Evolutionary conservation across 2,329 filamentous ascomycete species (phyloP).

Genomic region (Claviceps monticola): DNA sequence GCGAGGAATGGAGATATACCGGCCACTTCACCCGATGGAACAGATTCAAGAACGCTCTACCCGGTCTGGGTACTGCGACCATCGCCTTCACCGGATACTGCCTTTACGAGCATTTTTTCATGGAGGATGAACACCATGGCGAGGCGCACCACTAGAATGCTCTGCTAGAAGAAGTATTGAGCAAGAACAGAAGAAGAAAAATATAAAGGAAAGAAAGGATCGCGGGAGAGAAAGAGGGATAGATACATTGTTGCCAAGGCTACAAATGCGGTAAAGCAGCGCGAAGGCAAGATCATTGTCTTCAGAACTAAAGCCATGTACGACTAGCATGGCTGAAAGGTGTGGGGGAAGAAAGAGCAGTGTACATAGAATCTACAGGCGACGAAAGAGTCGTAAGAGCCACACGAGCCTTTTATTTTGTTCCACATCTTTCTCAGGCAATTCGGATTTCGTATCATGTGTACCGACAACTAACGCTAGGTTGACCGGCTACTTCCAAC

Average conservation of each 20-base stretch:
- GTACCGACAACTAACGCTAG: not conserved
- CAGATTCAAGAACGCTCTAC: conserved; percentile 75
- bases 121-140: conserved; percentile 55
- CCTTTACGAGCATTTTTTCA: conserved; percentile 76
- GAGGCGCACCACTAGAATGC: conserved; percentile 25
- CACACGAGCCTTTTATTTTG: not conserved
- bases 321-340: not conserved
- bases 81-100: conserved; percentile 87
- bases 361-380: conserved; percentile 3
- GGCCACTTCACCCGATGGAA: conserved; percentile 81
- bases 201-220: not conserved
- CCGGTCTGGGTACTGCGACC: conserved; percentile 81
- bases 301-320: not conserved
- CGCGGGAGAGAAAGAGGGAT: no score
- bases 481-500: not conserved
- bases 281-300: not conserved
- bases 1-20: conserved; percentile 89
- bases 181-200: not conserved
- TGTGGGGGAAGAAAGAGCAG: not conserved
- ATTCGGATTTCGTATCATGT: not conserved
- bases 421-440: not conserved
- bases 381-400: not conserved
- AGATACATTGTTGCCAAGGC: not conserved
- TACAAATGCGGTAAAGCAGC: not conserved
- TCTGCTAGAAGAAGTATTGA: not conserved